Evolutionary conservation across 108 stramenopile species (phyloP).

Genomic region (Pseudonitzschia multiseries): DNA sequence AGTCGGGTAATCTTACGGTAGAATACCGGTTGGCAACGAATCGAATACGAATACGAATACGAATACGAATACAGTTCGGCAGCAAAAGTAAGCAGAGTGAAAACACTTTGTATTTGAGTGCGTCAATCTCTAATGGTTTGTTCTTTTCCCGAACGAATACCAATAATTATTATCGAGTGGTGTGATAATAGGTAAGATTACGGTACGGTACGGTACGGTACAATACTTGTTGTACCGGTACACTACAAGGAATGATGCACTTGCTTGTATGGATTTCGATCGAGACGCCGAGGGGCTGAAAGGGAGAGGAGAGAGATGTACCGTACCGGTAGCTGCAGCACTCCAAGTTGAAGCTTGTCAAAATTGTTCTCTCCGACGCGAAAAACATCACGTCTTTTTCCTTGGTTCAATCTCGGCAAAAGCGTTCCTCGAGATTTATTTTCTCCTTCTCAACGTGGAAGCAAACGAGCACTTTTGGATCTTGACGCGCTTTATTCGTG

Average conservation of each 20-base stretch:
- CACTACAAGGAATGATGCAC: too few relatives aligned
- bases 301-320: neutral
- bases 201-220: too few relatives aligned
- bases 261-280: neutral
- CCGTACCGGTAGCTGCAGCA: neutral
- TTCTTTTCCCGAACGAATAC: neutral
- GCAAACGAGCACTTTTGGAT: neutral
- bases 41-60: too few relatives aligned
- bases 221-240: too few relatives aligned
- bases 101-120: too few relatives aligned
- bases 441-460: neutral
- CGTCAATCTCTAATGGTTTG: too few relatives aligned
- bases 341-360: conserved; percentile 6
- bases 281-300: neutral
- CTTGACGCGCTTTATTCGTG: neutral
- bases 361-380: conserved; percentile 8
- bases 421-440: neutral
- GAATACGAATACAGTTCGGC: too few relatives aligned
- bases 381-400: conserved; percentile 5
- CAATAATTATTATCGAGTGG: neutral
- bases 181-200: neutral
- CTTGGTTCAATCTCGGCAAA: neutral
- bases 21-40: too few relatives aligned
- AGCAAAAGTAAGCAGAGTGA: too few relatives aligned
- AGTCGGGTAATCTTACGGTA: neutral